Percentiles rank a stretch among this genome's conserved stretches.
Conservation (phyloP, 2,329 filamentous ascomycete genomes). For the Talaromyces islandicus region DNA sequence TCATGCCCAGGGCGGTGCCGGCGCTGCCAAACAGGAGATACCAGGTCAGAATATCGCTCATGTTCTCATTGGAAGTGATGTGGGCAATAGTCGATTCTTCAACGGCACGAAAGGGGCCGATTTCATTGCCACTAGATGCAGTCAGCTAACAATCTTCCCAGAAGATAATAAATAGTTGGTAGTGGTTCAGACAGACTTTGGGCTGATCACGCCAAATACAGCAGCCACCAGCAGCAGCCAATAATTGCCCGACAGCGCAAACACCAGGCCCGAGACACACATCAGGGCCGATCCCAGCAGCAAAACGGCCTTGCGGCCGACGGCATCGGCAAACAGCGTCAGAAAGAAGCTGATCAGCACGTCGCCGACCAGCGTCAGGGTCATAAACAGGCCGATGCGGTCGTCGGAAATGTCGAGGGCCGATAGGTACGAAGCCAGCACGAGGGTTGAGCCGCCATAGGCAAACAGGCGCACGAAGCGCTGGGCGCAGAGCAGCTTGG, state of each 20-base stretch:
- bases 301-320: slow-evolving; percentile 53
- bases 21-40: slow-evolving; percentile 51
- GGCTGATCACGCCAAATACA: slow-evolving; percentile 56
- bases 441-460: slow-evolving; percentile 56
- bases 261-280: slow-evolving; percentile 50
- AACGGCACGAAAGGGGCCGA: slow-evolving; percentile 61
- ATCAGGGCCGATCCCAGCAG: slow-evolving; percentile 51
- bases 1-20: slow-evolving; percentile 56
- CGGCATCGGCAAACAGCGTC: slow-evolving; percentile 53
- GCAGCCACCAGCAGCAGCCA: slow-evolving; percentile 55
- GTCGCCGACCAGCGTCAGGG: slow-evolving; percentile 56
- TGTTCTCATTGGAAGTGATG: slow-evolving; percentile 48
- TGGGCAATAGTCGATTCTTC: slow-evolving; percentile 61
- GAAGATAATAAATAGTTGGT: neutral
- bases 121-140: slow-evolving; percentile 50
- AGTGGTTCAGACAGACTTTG: slow-evolving; percentile 30
- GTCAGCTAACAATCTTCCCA: neutral
- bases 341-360: slow-evolving; percentile 53
- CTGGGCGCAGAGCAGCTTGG: slow-evolving; percentile 35
- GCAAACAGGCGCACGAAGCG: slow-evolving; percentile 54
- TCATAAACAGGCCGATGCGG: slow-evolving; percentile 60
- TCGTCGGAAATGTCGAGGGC: slow-evolving; percentile 51
- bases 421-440: slow-evolving; percentile 57
- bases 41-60: slow-evolving; percentile 62
- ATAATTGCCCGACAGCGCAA: slow-evolving; percentile 51